Evolutionary conservation across 2,329 filamentous ascomycete genomes (phyloP).

Genomic region (Colletotrichum viniferum): DNA sequence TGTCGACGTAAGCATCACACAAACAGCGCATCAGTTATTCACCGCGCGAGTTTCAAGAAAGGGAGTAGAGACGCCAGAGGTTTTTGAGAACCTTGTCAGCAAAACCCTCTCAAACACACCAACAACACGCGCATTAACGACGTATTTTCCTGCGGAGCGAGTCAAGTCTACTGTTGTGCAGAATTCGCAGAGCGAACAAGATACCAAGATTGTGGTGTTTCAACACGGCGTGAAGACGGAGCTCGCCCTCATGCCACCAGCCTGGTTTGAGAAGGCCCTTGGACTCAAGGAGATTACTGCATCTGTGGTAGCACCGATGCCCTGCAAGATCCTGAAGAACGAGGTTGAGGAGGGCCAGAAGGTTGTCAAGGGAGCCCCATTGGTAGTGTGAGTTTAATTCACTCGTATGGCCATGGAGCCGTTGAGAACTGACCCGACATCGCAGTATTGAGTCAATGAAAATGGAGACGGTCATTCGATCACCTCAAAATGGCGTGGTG

Average conservation of each 20-base stretch:
- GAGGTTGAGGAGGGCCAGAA: slow-evolving; percentile 82
- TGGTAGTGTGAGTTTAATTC: slow-evolving; percentile 73
- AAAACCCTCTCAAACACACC: slow-evolving; percentile 34
- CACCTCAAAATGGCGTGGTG: slow-evolving; percentile 73
- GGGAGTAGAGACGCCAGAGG: slow-evolving; percentile 38
- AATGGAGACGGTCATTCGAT: slow-evolving; percentile 85
- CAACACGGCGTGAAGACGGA: slow-evolving; percentile 68
- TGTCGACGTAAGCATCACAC: slow-evolving; percentile 55
- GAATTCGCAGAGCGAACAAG: slow-evolving; percentile 52
- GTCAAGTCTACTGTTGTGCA: slow-evolving; percentile 79
- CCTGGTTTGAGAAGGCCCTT: slow-evolving; percentile 87
- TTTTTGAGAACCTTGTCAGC: slow-evolving; percentile 51
- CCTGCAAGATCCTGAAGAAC: slow-evolving; percentile 92
- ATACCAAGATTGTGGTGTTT: slow-evolving; percentile 76
- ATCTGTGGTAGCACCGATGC: slow-evolving; percentile 92
- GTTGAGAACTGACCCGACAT: slow-evolving; percentile 26
- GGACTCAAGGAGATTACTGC: slow-evolving; percentile 81
- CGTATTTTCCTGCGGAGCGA: slow-evolving; percentile 82
- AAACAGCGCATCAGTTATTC: slow-evolving; percentile 52
- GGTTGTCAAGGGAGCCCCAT: slow-evolving; percentile 83
- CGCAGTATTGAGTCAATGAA: slow-evolving; percentile 83
- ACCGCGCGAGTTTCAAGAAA: slow-evolving; percentile 49
- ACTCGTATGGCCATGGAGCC: background rate
- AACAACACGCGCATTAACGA: slow-evolving; percentile 54
- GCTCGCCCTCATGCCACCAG: slow-evolving; percentile 62